Evolutionary conservation across 2,329 filamentous ascomycete genomes (phyloP).

Genomic region (Monosporascus sp.): DNA sequence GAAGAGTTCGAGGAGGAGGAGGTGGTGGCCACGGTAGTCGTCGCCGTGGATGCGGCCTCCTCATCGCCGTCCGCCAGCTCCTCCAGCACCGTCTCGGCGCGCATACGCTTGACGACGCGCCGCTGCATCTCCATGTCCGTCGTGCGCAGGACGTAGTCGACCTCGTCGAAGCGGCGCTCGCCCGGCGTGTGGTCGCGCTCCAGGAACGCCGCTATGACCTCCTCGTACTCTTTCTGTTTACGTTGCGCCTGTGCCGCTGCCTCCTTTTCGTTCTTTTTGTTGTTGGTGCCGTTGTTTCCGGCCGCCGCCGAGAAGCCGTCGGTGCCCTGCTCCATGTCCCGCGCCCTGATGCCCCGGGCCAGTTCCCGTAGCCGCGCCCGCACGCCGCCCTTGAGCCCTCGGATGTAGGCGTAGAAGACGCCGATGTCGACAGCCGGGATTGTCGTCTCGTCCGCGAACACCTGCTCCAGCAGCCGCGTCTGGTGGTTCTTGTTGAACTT

Average conservation of each 20-base stretch:
- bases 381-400: slow-evolving; percentile 69
- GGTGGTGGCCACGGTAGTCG: slow-evolving; percentile 18
- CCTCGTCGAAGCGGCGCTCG: slow-evolving; percentile 47
- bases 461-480: slow-evolving; percentile 75
- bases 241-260: slow-evolving; percentile 29
- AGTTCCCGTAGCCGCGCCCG: slow-evolving; percentile 63
- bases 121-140: slow-evolving; percentile 47
- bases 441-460: slow-evolving; percentile 63
- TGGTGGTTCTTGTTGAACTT: slow-evolving; percentile 97
- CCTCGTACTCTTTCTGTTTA: slow-evolving; percentile 51
- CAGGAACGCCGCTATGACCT: slow-evolving; percentile 46
- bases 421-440: slow-evolving; percentile 66
- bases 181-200: slow-evolving; percentile 27
- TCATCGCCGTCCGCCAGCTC: slow-evolving; percentile 48
- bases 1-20: slow-evolving; percentile 21
- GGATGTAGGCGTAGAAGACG: slow-evolving; percentile 70
- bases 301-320: slow-evolving; percentile 45
- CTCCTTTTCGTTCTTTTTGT: slow-evolving; percentile 24
- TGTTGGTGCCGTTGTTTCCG: neutral
- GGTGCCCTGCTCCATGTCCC: slow-evolving; percentile 46
- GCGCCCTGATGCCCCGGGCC: slow-evolving; percentile 56
- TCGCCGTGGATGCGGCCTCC: slow-evolving; percentile 25
- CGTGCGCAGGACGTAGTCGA: slow-evolving; percentile 43
- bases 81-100: slow-evolving; percentile 52
- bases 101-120: slow-evolving; percentile 57